Conservation (phyloP, 805 yeast genomes). For the Cyberlindnera maritima region DNA sequence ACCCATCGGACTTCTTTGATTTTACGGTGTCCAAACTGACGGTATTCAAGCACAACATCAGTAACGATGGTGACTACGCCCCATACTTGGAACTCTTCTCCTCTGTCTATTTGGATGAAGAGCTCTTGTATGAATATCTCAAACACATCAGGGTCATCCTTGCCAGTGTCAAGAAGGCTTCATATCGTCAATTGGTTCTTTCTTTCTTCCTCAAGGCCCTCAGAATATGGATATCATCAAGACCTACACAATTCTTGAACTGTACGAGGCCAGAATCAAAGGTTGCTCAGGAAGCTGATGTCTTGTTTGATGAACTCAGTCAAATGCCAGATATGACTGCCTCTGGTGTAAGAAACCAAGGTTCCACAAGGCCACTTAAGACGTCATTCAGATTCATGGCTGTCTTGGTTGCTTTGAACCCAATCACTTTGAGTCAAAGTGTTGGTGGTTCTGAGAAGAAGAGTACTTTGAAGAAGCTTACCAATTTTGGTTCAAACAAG, state of each 20-base stretch:
- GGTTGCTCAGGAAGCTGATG: slow-evolving; percentile 30
- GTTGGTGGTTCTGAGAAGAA: slow-evolving; percentile 16
- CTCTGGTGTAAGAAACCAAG: slow-evolving; percentile 7
- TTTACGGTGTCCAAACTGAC: slow-evolving; percentile 32
- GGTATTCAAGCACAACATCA: slow-evolving; percentile 33
- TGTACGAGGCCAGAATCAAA: slow-evolving; percentile 22
- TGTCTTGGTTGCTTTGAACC: slow-evolving; percentile 32
- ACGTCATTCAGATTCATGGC: slow-evolving; percentile 34
- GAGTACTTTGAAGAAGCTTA: slow-evolving; percentile 23
- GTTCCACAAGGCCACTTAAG: slow-evolving; percentile 24
- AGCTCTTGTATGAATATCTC: slow-evolving; percentile 36
- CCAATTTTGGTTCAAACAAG: slow-evolving; percentile 22
- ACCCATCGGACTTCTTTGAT: slow-evolving; percentile 41
- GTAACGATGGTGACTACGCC: slow-evolving; percentile 36
- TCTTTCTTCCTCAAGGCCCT: slow-evolving; percentile 45
- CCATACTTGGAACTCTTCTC: slow-evolving; percentile 47
- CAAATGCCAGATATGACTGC: slow-evolving; percentile 28
- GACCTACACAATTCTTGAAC: slow-evolving; percentile 43
- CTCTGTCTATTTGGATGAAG: slow-evolving; percentile 38
- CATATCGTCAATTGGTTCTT: slow-evolving; percentile 45
- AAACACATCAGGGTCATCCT: slow-evolving; percentile 38
- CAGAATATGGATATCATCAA: slow-evolving; percentile 47
- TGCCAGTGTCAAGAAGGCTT: slow-evolving; percentile 37
- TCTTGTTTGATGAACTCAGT: slow-evolving; percentile 35
- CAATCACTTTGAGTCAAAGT: slow-evolving; percentile 30